Percentiles rank a stretch among this genome's conserved stretches.
Evolutionary conservation across 1,284 basidiomycete genomes (phyloP).

Genomic region (Bjerkandera adusta): DNA sequence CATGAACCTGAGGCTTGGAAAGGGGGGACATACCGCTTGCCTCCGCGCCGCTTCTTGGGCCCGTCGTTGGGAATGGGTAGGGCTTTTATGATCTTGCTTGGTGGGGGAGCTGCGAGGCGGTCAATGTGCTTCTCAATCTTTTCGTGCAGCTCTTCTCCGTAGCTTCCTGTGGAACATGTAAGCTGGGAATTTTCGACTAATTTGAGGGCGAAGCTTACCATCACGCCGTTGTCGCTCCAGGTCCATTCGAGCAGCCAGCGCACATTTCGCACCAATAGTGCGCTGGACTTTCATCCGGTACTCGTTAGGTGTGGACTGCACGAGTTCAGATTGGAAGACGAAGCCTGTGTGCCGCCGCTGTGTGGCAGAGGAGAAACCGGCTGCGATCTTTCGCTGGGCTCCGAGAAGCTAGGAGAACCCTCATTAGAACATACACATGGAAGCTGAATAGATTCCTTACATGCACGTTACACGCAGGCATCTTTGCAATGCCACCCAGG

Average conservation of each 20-base stretch:
- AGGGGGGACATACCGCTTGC: slow-evolving; percentile 71
- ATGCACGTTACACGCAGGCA: slow-evolving; percentile 95
- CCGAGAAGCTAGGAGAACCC: slow-evolving; percentile 77
- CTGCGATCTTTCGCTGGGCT: slow-evolving; percentile 87
- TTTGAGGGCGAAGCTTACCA: slow-evolving; percentile 43
- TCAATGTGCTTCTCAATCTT: slow-evolving; percentile 93
- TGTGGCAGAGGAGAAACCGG: slow-evolving; percentile 78
- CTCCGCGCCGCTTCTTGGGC: slow-evolving; percentile 92
- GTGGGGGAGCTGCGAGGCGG: slow-evolving; percentile 90
- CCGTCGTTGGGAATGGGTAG: slow-evolving; percentile 96
- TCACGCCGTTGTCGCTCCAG: slow-evolving; percentile 75
- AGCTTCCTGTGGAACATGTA: slow-evolving; percentile 50
- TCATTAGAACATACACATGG: not conserved
- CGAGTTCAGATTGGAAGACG: slow-evolving; percentile 90
- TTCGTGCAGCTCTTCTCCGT: slow-evolving; percentile 77
- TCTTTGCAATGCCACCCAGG: slow-evolving; percentile 86
- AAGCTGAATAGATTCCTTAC: slow-evolving; percentile 37
- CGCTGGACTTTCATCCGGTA: slow-evolving; percentile 92
- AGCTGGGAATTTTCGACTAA: slow-evolving; percentile 8
- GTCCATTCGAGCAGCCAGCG: slow-evolving; percentile 92
- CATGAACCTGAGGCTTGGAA: not conserved
- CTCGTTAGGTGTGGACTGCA: slow-evolving; percentile 86
- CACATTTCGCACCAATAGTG: slow-evolving; percentile 90
- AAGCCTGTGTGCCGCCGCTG: slow-evolving; percentile 96
- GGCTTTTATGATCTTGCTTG: slow-evolving; percentile 91